Percentiles rank a stretch among this genome's conserved stretches.
phyloP scores from a whole-genome alignment of 2,329 filamentous ascomycete species.

The Teratosphaeria destructans region DNA sequence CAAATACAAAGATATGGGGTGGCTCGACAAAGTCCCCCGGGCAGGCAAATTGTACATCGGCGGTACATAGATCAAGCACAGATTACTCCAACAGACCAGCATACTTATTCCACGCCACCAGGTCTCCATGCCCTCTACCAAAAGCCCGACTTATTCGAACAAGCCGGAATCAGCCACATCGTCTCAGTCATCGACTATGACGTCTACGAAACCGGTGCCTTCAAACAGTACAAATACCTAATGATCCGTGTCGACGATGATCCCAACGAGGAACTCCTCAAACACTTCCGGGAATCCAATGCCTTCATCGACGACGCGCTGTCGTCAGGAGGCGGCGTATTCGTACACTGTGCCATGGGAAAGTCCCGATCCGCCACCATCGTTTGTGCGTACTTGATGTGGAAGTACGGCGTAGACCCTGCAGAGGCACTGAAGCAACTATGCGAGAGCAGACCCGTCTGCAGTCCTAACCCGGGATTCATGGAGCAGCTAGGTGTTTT shows the following conservation, averaged over 20 bases:
- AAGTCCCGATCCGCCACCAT: constrained; percentile 82
- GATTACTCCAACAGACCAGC: background rate
- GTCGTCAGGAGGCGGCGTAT: constrained; percentile 45
- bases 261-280: constrained; percentile 72
- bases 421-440: constrained; percentile 59
- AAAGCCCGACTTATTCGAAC: constrained; percentile 39
- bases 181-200: constrained; percentile 64
- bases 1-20: constrained; percentile 21
- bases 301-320: constrained; percentile 72
- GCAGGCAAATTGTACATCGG: constrained; percentile 16
- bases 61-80: background rate
- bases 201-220: constrained; percentile 25
- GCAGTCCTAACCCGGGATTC: constrained; percentile 81
- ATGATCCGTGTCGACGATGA: constrained; percentile 71
- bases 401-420: constrained; percentile 37
- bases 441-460: constrained; percentile 58
- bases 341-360: constrained; percentile 79
- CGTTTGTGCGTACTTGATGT: constrained; percentile 72
- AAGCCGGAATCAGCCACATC: constrained; percentile 73
- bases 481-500: constrained; percentile 77
- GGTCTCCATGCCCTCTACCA: constrained; percentile 33
- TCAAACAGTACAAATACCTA: constrained; percentile 11
- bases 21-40: constrained; percentile 29
- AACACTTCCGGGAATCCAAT: constrained; percentile 58
- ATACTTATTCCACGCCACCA: background rate